Evolutionary conservation across 2,329 filamentous ascomycete species (phyloP).

Genomic region (Lomentospora prolificans): DNA sequence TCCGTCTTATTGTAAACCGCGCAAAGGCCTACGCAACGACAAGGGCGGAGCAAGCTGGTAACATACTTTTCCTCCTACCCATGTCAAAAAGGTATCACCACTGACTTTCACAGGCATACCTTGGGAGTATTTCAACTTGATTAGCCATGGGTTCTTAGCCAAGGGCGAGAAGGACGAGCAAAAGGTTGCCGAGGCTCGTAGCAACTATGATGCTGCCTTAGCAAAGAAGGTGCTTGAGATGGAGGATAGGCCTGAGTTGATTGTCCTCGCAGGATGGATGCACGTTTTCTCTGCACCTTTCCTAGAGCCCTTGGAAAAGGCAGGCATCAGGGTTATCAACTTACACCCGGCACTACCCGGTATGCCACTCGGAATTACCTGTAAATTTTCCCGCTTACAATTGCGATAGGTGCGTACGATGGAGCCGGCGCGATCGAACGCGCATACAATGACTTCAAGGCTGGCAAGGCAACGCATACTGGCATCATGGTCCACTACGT

Average conservation of each 20-base stretch:
- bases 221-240: slow-evolving; percentile 51
- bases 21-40: slow-evolving; percentile 33
- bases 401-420: slow-evolving; percentile 54
- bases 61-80: background rate
- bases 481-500: slow-evolving; percentile 90
- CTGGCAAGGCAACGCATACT: slow-evolving; percentile 54
- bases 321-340: slow-evolving; percentile 65
- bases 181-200: slow-evolving; percentile 46
- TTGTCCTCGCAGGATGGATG: slow-evolving; percentile 84
- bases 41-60: slow-evolving; percentile 34
- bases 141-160: slow-evolving; percentile 56
- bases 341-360: slow-evolving; percentile 51
- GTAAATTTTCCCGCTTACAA: background rate
- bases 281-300: slow-evolving; percentile 66
- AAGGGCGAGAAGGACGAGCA: slow-evolving; percentile 50
- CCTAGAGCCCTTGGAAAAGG: slow-evolving; percentile 54
- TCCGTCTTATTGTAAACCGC: slow-evolving; percentile 38
- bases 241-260: slow-evolving; percentile 54
- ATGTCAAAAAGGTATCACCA: background rate
- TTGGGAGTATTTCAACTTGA: slow-evolving; percentile 71
- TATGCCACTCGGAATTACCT: too few species aligned
- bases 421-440: slow-evolving; percentile 69
- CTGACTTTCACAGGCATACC: slow-evolving; percentile 42
- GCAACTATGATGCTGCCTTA: slow-evolving; percentile 65
- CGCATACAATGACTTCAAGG: slow-evolving; percentile 63